phyloP scores from a whole-genome alignment of 2,329 filamentous ascomycete species.

The Beauveria varroae region DNA sequence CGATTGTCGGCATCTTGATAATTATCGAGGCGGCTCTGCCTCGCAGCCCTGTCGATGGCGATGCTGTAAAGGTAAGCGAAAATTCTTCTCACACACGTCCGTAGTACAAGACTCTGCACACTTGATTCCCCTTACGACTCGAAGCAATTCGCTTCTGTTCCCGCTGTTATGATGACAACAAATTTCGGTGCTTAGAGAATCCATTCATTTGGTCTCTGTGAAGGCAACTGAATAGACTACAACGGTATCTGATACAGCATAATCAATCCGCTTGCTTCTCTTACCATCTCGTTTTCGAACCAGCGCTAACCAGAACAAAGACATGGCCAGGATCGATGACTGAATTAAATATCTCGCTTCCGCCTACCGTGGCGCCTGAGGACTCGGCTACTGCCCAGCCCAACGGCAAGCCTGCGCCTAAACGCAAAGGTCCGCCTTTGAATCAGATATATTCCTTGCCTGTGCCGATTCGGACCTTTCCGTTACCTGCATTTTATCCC shows the following conservation, averaged over 20 bases:
- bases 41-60: background rate
- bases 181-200: conserved; percentile 48
- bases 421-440: conserved; percentile 35
- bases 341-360: background rate
- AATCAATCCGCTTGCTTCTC: background rate
- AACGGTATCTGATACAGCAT: conserved; percentile 82
- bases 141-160: conserved; percentile 13
- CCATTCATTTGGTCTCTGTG: conserved; percentile 55
- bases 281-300: conserved; percentile 11
- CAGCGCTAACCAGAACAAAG: conserved; percentile 6
- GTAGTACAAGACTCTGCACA: conserved; percentile 1
- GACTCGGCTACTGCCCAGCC: conserved; percentile 17
- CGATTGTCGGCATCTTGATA: background rate
- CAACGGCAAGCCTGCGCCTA: conserved; percentile 18
- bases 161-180: conserved; percentile 53
- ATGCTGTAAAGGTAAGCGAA: conserved; percentile 10
- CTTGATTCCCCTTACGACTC: conserved; percentile 14
- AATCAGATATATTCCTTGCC: conserved; percentile 76
- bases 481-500: conserved; percentile 80
- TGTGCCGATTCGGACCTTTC: conserved; percentile 72
- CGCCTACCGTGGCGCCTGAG: conserved; percentile 12
- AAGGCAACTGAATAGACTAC: conserved; percentile 70
- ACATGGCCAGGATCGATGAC: background rate
- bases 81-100: background rate
- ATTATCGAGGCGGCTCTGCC: background rate